Evolutionary conservation across 768 basidiomycete species (phyloP), one percentile per base, ranked within the genome.

Genomic region (Suillus spraguei): DNA sequence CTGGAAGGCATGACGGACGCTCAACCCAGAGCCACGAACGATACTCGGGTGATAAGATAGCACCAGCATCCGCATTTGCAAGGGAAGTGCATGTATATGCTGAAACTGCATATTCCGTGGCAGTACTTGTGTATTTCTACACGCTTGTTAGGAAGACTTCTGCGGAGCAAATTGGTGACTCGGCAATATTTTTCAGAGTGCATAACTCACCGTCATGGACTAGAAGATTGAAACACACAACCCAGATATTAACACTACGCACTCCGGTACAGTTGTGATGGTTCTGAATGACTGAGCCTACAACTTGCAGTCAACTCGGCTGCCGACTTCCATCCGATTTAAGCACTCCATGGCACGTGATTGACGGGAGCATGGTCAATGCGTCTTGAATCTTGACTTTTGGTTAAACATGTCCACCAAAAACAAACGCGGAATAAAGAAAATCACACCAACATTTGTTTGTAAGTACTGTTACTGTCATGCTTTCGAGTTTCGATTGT

Each of bases 1-100:
- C 47, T 59, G 66, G 14, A 77, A 72, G n/a, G 72, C 65, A 62
- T 72, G 76, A 64, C 76, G 72, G 52, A 59, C 16, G 8, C 44
- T 47, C 49, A 32, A 20, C 14, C 33, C 62, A 50, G 42, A 13
- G 0, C 28, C 38, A 22, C 44, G 54, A 33, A 41, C n/a, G 6
- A 44, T 54, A 35, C 36, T 36, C 13, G 41, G 46, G 36, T 54
- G 64, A 35, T 59, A 66, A 59, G 63, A 74, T 50, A 46, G 58
- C 36, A 66, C 56, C 22, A 73, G 67, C 20, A 72, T 64, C 58
- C 73, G 70, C 39, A 76, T 60, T 59, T 72, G 69, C 28, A 66
- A 60, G 28, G 70, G 70, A 53, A 74, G 67, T 47, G 72, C 65
- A 56, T 65, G 61, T 50, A 73, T 62, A 66, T 65, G 63, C 52